Conservation (phyloP, 2,329 filamentous ascomycete species). For the Verticillium zaregamsianum region DNA sequence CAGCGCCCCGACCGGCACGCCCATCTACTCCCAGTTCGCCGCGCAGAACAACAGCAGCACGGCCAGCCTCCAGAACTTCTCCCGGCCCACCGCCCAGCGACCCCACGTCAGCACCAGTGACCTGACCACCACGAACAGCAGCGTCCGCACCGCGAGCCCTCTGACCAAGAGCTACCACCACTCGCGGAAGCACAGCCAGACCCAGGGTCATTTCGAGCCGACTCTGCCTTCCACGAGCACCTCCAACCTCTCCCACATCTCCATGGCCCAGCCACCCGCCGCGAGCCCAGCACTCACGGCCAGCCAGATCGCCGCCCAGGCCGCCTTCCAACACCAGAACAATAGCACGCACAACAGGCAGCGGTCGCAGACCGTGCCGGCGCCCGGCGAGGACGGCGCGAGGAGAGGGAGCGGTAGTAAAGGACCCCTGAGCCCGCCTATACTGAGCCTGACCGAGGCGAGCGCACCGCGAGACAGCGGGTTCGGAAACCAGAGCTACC, state of each 20-base stretch:
- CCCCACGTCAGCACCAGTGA: conserved; percentile 18
- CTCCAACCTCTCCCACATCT: conserved; percentile 49
- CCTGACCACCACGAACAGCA: conserved; percentile 19
- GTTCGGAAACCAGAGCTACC: conserved; percentile 49
- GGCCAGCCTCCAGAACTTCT: conserved; percentile 53
- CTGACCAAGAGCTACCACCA: conserved; percentile 34
- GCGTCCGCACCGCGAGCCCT: conserved; percentile 21
- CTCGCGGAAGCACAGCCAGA: conserved; percentile 64
- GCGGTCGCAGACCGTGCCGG: conserved; percentile 69
- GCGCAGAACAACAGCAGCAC: conserved; percentile 43
- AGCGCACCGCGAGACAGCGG: conserved; percentile 55
- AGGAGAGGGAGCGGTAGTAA: conserved; percentile 26
- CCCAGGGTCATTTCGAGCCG: conserved; percentile 73
- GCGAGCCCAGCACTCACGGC: conserved; percentile 45
- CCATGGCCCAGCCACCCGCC: conserved; percentile 42
- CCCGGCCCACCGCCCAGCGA: conserved; percentile 41
- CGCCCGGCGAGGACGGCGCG: conserved; percentile 34
- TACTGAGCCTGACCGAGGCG: conserved; percentile 61
- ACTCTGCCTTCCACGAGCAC: conserved; percentile 59
- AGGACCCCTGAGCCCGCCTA: conserved; percentile 56
- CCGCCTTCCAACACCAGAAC: conserved; percentile 63
- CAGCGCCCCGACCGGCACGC: conserved; percentile 8
- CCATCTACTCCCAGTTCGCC: conserved; percentile 31
- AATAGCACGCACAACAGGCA: conserved; percentile 45
- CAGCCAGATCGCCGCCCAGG: conserved; percentile 78